A percentile compares a stretch with the other conserved stretches of the same genome.
These are phyloP conservation scores for Phytophthora parvispora DNA, from an alignment of 352 stramenopile genomes.

Conservation along the genomic window DNA sequence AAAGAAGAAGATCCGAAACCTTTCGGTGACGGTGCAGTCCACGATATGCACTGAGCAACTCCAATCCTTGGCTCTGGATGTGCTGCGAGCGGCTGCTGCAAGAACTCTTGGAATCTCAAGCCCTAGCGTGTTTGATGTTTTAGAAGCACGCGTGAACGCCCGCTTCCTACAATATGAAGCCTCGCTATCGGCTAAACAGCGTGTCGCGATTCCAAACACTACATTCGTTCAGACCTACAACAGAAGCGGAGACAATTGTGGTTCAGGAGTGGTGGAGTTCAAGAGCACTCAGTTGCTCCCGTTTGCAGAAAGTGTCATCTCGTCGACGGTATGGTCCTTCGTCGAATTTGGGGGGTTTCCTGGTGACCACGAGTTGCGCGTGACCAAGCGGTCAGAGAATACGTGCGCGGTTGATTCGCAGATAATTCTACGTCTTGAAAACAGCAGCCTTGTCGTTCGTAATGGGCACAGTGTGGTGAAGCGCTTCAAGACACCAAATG, in stretches of 20 bases:
- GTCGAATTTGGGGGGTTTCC: not conserved
- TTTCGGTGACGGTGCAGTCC: not conserved
- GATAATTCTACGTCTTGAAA: not conserved
- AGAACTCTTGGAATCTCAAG: not conserved
- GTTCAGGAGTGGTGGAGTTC: not conserved
- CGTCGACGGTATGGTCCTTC: not conserved
- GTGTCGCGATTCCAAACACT: not conserved
- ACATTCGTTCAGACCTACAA: not conserved
- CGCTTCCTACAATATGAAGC: not conserved
- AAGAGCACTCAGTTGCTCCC: not conserved
- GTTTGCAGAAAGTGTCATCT: not conserved
- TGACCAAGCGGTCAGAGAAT: not conserved
- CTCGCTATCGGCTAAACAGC: not conserved
- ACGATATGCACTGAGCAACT: not conserved
- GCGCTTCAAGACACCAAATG: not conserved
- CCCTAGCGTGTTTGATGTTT: not conserved
- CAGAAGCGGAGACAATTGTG: not conserved
- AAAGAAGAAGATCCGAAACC: not conserved
- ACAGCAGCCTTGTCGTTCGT: not conserved
- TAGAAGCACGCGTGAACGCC: constrained; percentile 1
- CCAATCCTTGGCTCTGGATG: not conserved
- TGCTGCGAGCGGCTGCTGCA: not conserved
- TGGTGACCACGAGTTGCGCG: not conserved
- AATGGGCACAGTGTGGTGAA: not conserved
- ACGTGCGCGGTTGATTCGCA: not conserved